phyloP scores from a whole-genome alignment of 2,329 filamentous ascomycete species.

The Cryphonectria carpinicola region DNA sequence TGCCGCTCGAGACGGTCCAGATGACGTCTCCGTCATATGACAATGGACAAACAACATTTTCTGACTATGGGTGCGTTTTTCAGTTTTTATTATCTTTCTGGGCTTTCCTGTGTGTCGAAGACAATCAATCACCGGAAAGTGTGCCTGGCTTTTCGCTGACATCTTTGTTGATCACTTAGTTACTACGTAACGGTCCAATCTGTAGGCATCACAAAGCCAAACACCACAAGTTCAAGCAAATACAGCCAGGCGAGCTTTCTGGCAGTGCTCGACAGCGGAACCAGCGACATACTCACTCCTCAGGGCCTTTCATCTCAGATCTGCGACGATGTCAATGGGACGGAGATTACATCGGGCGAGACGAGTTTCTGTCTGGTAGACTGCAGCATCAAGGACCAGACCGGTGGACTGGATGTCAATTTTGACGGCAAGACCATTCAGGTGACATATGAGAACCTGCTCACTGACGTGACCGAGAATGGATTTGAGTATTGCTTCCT shows the following conservation, averaged over 20 bases:
- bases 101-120: background rate
- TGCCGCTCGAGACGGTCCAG: slow-evolving; percentile 23
- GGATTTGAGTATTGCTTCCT: slow-evolving; percentile 4
- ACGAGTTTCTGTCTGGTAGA: slow-evolving; percentile 17
- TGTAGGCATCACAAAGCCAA: slow-evolving; percentile 22
- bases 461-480: background rate
- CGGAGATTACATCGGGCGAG: background rate
- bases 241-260: slow-evolving; percentile 32
- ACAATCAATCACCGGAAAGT: background rate
- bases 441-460: slow-evolving; percentile 26
- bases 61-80: background rate
- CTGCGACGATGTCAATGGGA: slow-evolving; percentile 25
- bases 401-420: slow-evolving; percentile 26
- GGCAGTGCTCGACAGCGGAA: slow-evolving; percentile 59
- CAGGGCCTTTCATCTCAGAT: slow-evolving; percentile 42
- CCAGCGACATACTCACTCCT: slow-evolving; percentile 56
- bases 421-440: slow-evolving; percentile 28
- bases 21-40: background rate
- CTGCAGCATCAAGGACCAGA: slow-evolving; percentile 17
- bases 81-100: background rate
- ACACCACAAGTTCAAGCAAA: slow-evolving; percentile 4
- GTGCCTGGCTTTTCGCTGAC: background rate
- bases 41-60: background rate
- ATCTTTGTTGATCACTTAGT: background rate
- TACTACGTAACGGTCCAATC: slow-evolving; percentile 29